Base-by-base conservation (phyloP, 225 moss, liverwort and hornwort species). In the Ulota crispa region DNA sequence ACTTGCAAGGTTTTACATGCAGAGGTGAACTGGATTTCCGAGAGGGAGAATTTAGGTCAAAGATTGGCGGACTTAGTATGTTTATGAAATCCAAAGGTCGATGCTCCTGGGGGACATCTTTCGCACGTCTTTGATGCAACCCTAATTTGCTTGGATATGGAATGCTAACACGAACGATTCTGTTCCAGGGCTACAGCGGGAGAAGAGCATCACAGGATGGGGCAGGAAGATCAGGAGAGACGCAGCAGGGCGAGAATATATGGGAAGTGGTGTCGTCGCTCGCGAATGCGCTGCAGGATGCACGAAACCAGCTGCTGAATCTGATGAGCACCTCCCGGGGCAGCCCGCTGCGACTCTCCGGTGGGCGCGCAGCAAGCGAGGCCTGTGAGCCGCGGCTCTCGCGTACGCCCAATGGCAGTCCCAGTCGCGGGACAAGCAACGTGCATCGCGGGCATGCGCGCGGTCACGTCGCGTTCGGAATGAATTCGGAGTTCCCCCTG, bases 201-300 rank as follows among this genome's bases (percentile, higher is more conserved):
- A 79, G 85, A 70, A 79, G 70, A 80, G n/a, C 60, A 30, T 10
- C 70, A 11, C 10, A 56, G 8, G 30, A 28, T 50, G 74, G 78
- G 9, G 45, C 64, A 55, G 85, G 45, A 47, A 57, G 78, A 64
- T 23, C 45, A 9, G 68, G 26, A 67, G 54, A 53, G 43, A 23
- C 72, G 52, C 54, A 70, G 77, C 62, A 79, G 53, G 6, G 77
- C 73, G 80, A 69, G 41, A 67, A 82, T 23, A 86, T 90, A 63
- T 90, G 88, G 88, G 86, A 88, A 62, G 88, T 90, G 72, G 90
- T 90, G 34, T 84, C 84, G 37, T 74, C 86, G 39, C 82, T 90
- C 74, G 88, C 86, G 61, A 77, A 75, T 52, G 88, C 90, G 61
- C 86, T 90, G 39, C 88, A 86, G 54, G 86, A 88, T 73, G 90